Conservation (phyloP, 2,329 filamentous ascomycete genomes). For the Lecanicillium sp. region DNA sequence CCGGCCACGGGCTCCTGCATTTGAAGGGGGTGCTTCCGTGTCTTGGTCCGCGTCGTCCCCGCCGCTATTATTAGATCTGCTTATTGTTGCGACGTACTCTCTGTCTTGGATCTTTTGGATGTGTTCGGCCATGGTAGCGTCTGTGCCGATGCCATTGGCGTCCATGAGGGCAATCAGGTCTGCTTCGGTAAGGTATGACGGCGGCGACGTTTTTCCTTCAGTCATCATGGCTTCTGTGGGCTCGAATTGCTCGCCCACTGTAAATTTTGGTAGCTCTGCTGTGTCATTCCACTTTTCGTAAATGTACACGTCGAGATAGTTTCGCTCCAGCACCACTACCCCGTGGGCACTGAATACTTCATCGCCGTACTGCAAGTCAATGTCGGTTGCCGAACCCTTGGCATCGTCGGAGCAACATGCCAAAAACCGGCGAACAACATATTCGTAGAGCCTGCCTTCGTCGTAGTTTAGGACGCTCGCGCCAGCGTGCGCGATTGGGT, state of each 20-base stretch:
- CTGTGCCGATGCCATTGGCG: slow-evolving; percentile 94
- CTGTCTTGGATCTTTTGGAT: slow-evolving; percentile 92
- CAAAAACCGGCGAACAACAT: slow-evolving; percentile 83
- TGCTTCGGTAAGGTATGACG: slow-evolving; percentile 84
- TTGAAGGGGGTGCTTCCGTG: neutral
- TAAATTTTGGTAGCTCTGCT: slow-evolving; percentile 71
- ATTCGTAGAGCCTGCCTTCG: slow-evolving; percentile 80
- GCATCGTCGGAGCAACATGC: slow-evolving; percentile 96
- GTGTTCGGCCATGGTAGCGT: slow-evolving; percentile 98
- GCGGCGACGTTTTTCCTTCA: slow-evolving; percentile 82
- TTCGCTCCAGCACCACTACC: slow-evolving; percentile 75
- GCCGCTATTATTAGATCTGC: slow-evolving; percentile 27
- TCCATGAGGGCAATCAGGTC: slow-evolving; percentile 97
- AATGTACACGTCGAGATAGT: slow-evolving; percentile 90
- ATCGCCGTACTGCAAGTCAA: slow-evolving; percentile 76
- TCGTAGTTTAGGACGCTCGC: slow-evolving; percentile 54
- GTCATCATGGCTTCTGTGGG: slow-evolving; percentile 83
- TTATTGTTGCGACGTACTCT: slow-evolving; percentile 68
- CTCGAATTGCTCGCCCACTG: slow-evolving; percentile 71
- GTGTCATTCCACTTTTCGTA: slow-evolving; percentile 96
- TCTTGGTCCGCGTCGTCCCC: slow-evolving; percentile 26
- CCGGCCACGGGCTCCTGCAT: slow-evolving; percentile 33
- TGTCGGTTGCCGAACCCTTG: slow-evolving; percentile 73
- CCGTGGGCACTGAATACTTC: slow-evolving; percentile 79
- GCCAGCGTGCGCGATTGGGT: slow-evolving; percentile 80